These are phyloP conservation scores for Trematosphaeria pertusa DNA, from an alignment of 2,329 filamentous ascomycete genomes.

Conservation along the genomic window DNA sequence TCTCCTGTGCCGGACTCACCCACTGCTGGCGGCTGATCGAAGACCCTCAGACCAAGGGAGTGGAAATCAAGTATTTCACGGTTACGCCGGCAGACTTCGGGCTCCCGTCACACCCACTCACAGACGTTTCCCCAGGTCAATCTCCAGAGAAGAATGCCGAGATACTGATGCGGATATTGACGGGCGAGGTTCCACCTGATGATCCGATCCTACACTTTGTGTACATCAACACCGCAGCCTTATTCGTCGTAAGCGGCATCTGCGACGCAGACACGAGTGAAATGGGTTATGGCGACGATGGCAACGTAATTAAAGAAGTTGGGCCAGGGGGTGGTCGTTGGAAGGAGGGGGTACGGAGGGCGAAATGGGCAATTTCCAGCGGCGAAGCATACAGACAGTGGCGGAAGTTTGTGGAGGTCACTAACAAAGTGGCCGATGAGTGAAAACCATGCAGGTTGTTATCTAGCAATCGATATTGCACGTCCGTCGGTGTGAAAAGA, in stretches of 20 bases:
- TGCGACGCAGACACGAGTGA: conserved; percentile 82
- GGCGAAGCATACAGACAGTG: conserved; percentile 86
- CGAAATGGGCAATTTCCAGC: conserved; percentile 86
- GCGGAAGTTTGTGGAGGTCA: conserved; percentile 82
- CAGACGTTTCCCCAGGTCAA: conserved; percentile 82
- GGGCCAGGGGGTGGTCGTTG: conserved; percentile 87
- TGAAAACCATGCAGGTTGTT: too few relatives aligned
- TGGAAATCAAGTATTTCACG: conserved; percentile 76
- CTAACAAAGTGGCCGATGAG: conserved; percentile 58
- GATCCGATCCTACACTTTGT: conserved; percentile 93
- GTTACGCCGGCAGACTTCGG: conserved; percentile 89
- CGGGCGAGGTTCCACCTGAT: conserved; percentile 73
- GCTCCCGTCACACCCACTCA: conserved; percentile 74
- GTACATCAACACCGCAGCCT: conserved; percentile 87
- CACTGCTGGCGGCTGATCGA: conserved; percentile 83
- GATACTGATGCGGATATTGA: conserved; percentile 79
- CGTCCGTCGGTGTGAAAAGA: too few relatives aligned
- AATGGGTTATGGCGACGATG: conserved; percentile 82
- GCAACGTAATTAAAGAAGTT: conserved; percentile 78
- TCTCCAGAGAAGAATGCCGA: conserved; percentile 85
- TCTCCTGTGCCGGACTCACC: conserved; percentile 87
- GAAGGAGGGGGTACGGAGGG: conserved; percentile 92
- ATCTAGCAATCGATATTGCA: too few relatives aligned
- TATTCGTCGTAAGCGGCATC: conserved; percentile 84
- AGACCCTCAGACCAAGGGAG: conserved; percentile 53